A percentile compares a stretch with the other conserved stretches of the same genome.
Evolutionary conservation across 352 stramenopile genomes (phyloP).

Genomic region (Pythium sp.): DNA sequence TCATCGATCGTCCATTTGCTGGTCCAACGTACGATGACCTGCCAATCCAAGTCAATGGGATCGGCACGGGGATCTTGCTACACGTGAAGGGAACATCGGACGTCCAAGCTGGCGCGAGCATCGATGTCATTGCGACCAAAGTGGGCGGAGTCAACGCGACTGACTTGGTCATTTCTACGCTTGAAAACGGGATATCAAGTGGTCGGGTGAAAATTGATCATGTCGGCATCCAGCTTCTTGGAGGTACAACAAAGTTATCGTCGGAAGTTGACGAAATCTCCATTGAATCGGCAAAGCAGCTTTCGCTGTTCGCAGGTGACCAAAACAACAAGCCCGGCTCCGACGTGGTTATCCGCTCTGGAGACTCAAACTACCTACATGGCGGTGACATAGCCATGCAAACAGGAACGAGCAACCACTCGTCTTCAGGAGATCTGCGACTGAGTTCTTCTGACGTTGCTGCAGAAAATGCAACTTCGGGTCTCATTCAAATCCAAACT

Average conservation of each 20-base stretch:
- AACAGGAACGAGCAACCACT: not conserved
- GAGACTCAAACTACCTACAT: constrained; percentile 23
- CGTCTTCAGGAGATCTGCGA: not conserved
- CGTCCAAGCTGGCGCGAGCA: constrained; percentile 24
- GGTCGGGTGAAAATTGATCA: constrained; percentile 40
- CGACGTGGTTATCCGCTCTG: constrained; percentile 28
- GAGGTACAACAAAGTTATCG: constrained; percentile 31
- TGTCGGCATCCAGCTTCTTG: constrained; percentile 33
- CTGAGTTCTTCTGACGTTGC: not conserved
- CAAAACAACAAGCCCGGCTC: constrained; percentile 42
- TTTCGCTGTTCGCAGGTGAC: constrained; percentile 28
- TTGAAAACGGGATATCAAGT: constrained; percentile 19
- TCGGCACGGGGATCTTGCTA: constrained; percentile 44
- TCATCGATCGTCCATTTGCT: constrained; percentile 45
- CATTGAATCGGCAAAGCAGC: constrained; percentile 30
- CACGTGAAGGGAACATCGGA: constrained; percentile 25
- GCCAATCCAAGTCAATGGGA: constrained; percentile 47
- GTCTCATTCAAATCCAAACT: not conserved
- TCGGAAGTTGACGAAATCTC: constrained; percentile 42
- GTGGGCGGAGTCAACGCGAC: constrained; percentile 21
- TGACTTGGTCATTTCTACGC: constrained; percentile 40
- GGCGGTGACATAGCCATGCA: not conserved
- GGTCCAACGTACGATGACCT: constrained; percentile 47
- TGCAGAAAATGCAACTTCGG: not conserved
- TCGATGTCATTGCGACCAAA: constrained; percentile 34